A percentile compares a stretch with the other conserved stretches of the same genome.
phyloP scores from a whole-genome alignment of 2,329 filamentous ascomycete species.

The Onygenales sp. region DNA sequence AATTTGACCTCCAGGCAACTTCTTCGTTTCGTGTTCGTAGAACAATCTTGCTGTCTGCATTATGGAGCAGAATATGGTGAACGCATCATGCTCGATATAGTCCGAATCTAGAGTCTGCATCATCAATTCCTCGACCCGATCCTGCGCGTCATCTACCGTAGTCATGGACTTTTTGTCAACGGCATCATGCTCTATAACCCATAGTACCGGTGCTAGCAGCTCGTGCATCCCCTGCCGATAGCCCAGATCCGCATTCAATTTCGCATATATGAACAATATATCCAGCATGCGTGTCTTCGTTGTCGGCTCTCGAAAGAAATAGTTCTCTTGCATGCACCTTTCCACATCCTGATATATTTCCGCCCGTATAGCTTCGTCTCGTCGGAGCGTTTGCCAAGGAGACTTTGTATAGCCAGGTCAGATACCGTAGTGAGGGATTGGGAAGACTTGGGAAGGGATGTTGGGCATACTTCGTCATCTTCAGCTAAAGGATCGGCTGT shows the following conservation, averaged over 20 bases:
- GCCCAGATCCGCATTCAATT: conserved; percentile 74
- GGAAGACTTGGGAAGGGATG: conserved; percentile 16
- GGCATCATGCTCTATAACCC: conserved; percentile 74
- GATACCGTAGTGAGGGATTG: conserved; percentile 13
- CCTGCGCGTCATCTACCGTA: conserved; percentile 18
- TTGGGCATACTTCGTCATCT: conserved; percentile 53
- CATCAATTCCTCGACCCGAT: conserved; percentile 44
- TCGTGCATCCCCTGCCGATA: conserved; percentile 99
- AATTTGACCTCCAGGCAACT: conserved; percentile 24
- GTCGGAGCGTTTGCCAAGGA: conserved; percentile 78
- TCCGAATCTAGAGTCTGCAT: conserved; percentile 58
- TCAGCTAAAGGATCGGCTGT: conserved; percentile 77
- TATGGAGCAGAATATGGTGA: conserved; percentile 70
- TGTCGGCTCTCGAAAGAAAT: conserved; percentile 71
- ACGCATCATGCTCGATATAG: conserved; percentile 85
- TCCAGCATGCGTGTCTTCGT: conserved; percentile 78
- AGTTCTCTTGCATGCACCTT: conserved; percentile 78
- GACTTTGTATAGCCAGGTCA: conserved; percentile 56
- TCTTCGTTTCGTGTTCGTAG: conserved; percentile 60
- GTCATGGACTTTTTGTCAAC: conserved; percentile 43
- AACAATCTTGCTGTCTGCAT: conserved; percentile 84
- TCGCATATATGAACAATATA: conserved; percentile 89
- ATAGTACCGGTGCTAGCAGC: conserved; percentile 77
- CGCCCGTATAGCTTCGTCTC: conserved; percentile 71
- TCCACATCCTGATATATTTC: conserved; percentile 95